Conservation (phyloP, 768 basidiomycete genomes). For the Neoboletus brunneissimus region DNA sequence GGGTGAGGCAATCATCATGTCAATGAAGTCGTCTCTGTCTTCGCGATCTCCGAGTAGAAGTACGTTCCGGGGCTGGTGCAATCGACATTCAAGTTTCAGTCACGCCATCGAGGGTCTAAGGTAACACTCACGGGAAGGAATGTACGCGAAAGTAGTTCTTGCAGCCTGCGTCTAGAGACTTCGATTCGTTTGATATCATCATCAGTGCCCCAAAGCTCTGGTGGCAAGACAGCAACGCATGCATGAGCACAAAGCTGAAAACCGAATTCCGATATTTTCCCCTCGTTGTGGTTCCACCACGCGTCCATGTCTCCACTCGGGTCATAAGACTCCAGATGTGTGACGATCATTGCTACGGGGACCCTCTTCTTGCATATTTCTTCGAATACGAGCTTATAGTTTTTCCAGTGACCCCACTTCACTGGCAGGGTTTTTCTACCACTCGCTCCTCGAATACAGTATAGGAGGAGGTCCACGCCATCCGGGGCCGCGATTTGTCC, state of each 20-base stretch:
- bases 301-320: slow-evolving; percentile 26
- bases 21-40: slow-evolving; percentile 15
- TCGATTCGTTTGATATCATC: slow-evolving; percentile 9
- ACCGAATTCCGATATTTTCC: slow-evolving; percentile 22
- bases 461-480: slow-evolving; percentile 28
- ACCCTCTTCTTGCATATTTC: slow-evolving; percentile 25
- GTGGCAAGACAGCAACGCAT: slow-evolving; percentile 32
- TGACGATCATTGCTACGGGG: slow-evolving; percentile 27
- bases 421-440: slow-evolving; percentile 10
- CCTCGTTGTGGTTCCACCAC: slow-evolving; percentile 37
- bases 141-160: slow-evolving; percentile 3
- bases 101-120: neutral
- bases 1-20: neutral
- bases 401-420: slow-evolving; percentile 18
- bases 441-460: slow-evolving; percentile 27
- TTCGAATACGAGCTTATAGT: slow-evolving; percentile 23
- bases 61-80: slow-evolving; percentile 18
- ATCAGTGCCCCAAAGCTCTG: neutral
- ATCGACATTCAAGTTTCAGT: slow-evolving; percentile 1
- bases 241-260: slow-evolving; percentile 37
- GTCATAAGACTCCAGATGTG: slow-evolving; percentile 27
- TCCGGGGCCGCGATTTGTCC: slow-evolving; percentile 12
- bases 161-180: slow-evolving; percentile 10
- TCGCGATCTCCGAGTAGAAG: slow-evolving; percentile 16
- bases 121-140: slow-evolving; percentile 15